Percentiles rank a stretch among this genome's conserved stretches.
Evolutionary conservation across 768 basidiomycete genomes (phyloP).

Genomic region (Agaricus blazei): DNA sequence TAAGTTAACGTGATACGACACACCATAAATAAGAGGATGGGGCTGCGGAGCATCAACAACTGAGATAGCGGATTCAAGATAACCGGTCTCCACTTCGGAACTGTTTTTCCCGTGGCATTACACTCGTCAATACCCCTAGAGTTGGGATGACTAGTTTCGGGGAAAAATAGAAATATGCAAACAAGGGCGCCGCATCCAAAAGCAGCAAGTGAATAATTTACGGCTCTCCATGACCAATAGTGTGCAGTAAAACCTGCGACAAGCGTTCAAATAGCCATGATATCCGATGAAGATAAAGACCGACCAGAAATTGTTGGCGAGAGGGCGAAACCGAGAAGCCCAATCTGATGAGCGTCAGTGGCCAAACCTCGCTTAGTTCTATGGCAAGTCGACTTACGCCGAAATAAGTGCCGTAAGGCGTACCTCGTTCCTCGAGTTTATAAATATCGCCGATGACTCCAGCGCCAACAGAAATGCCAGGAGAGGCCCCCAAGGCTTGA

Average conservation of each 20-base stretch:
- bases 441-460: conserved; percentile 68
- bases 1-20: conserved; percentile 16
- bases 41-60: conserved; percentile 45
- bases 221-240: conserved; percentile 55
- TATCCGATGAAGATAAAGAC: not conserved
- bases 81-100: conserved; percentile 21
- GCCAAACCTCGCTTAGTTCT: not conserved
- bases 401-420: conserved; percentile 56
- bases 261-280: not conserved
- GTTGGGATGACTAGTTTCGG: conserved; percentile 65
- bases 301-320: conserved; percentile 55
- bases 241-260: conserved; percentile 7
- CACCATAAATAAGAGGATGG: conserved; percentile 48
- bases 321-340: conserved; percentile 53
- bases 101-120: conserved; percentile 24
- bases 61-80: conserved; percentile 52
- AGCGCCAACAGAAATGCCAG: conserved; percentile 47
- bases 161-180: conserved; percentile 41
- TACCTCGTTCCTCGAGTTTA: conserved; percentile 53
- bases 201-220: conserved; percentile 44
- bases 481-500: conserved; percentile 63
- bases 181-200: conserved; percentile 35
- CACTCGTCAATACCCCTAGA: conserved; percentile 48
- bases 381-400: conserved; percentile 28
- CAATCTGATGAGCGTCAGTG: conserved; percentile 29